Base-by-base conservation (phyloP, 345 rosid genomes). In the Eucalyptus lansdowneana region DNA sequence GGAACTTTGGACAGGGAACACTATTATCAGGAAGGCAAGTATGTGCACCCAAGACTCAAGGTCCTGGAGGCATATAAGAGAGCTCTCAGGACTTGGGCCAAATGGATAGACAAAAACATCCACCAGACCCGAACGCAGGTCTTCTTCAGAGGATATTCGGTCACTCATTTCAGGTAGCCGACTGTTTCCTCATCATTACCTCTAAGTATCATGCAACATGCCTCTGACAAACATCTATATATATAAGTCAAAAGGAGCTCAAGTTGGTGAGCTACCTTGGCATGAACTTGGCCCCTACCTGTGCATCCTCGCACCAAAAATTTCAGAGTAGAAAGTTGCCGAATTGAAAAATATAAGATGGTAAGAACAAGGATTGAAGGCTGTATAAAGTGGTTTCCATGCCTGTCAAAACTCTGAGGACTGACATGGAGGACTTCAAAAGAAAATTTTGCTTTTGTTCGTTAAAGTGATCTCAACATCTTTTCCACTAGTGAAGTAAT, bases 71-170 rank as follows among this genome's bases (percentile, higher is more conserved):
- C 99, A 54, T 96, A 95, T 89, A 94, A 91, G 91, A 94, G 96
- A 87, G 99, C 99, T 34, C 96, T 97, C 86, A 87, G 50, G 44
- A 97, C 99, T 87, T 97, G 99, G 99, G 97, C 95, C 67, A 95
- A 91, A 92, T 97, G 99, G 99, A 91, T 97, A 50, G 97, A 97
- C 89, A 91, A 90, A 87, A 97, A 95, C 93, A 92, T 96, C 4
- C 91, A 95, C 87, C 89, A 89, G 62, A 91, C 80, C 34, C 92
- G 89, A 62, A 95, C 98, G 15, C 95, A 88, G 89, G 94, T 97
- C 67, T 88, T 97, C 87, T 97, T 96, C 91, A 92, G 97, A 92
- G 98, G 98, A 58, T 97, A 95, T 69, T 97, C 99, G 14, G 98
- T 93, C 56, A 94, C 98, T 56, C 99, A 97, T 94, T 97, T 97